A percentile compares a stretch with the other conserved stretches of the same genome.
Conservation (phyloP, 2,329 filamentous ascomycete genomes). For the Aspergillus caelatus region DNA sequence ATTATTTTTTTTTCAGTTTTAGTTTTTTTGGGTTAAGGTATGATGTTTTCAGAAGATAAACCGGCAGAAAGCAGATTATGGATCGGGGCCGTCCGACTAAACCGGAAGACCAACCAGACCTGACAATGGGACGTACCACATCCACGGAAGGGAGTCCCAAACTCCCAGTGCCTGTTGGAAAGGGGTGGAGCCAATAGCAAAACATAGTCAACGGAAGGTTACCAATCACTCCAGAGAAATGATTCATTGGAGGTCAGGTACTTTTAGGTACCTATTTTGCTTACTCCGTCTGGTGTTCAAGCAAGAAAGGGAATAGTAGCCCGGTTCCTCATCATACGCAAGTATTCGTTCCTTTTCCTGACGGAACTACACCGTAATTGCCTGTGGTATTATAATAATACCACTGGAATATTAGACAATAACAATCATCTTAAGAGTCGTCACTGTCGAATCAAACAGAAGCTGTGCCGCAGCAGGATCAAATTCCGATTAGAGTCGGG, state of each 20-base stretch:
- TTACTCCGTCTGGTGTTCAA: neutral
- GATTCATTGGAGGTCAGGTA: conserved; percentile 1
- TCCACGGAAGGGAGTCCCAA: conserved; percentile 19
- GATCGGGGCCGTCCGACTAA: conserved; percentile 32
- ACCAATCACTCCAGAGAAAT: conserved; percentile 15
- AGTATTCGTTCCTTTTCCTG: conserved; percentile 9
- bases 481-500: conserved; percentile 14
- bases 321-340: conserved; percentile 8
- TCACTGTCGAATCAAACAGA: conserved; percentile 13
- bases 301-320: conserved; percentile 13
- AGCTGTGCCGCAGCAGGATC: conserved; percentile 16
- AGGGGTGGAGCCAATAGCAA: conserved; percentile 26
- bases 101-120: conserved; percentile 18
- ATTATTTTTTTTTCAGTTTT: conserved; percentile 16
- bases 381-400: neutral
- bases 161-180: conserved; percentile 19
- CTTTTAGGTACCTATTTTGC: conserved; percentile 1
- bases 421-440: conserved; percentile 4
- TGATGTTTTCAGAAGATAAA: conserved; percentile 24
- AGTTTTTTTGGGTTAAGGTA: conserved; percentile 19
- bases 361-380: neutral
- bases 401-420: neutral
- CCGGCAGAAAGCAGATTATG: conserved; percentile 14
- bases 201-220: conserved; percentile 12
- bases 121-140: conserved; percentile 11